phyloP scores from a whole-genome alignment of 2,329 filamentous ascomycete species.

The Neospermospora avenae region DNA sequence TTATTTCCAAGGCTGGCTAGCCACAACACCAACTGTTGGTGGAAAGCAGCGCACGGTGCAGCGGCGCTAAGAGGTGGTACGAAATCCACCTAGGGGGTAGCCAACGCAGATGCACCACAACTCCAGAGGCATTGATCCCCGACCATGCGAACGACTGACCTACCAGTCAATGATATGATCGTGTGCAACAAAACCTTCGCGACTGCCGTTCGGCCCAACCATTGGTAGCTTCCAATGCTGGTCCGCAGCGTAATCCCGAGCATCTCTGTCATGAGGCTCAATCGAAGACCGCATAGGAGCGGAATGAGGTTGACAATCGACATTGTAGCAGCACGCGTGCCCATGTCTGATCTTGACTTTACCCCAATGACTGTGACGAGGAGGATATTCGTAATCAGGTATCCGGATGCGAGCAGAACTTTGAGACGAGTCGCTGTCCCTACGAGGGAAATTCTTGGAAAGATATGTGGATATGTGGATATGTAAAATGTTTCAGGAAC shows the following conservation, averaged over 20 bases:
- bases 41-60: no score
- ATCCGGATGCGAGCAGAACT: background rate
- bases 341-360: slow-evolving; percentile 9
- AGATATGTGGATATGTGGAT: slow-evolving; percentile 14
- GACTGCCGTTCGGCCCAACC: slow-evolving; percentile 9
- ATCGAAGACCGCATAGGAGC: slow-evolving; percentile 11
- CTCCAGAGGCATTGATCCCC: slow-evolving; percentile 1
- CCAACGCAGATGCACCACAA: slow-evolving; percentile 6
- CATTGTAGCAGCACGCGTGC: slow-evolving; percentile 12
- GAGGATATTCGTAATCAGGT: background rate
- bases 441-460: slow-evolving; percentile 13
- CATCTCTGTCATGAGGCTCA: slow-evolving; percentile 10
- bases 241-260: slow-evolving; percentile 13
- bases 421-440: slow-evolving; percentile 10
- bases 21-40: no score
- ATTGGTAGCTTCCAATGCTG: slow-evolving; percentile 10
- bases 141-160: slow-evolving; percentile 8
- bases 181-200: slow-evolving; percentile 9
- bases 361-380: slow-evolving; percentile 6
- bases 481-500: slow-evolving; percentile 13
- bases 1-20: background rate
- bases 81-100: background rate
- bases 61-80: no score
- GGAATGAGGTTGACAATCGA: slow-evolving; percentile 18
- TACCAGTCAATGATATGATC: slow-evolving; percentile 2